Evolutionary conservation across 1,284 basidiomycete species (phyloP).

Genomic region (Blastosporella zonata): DNA sequence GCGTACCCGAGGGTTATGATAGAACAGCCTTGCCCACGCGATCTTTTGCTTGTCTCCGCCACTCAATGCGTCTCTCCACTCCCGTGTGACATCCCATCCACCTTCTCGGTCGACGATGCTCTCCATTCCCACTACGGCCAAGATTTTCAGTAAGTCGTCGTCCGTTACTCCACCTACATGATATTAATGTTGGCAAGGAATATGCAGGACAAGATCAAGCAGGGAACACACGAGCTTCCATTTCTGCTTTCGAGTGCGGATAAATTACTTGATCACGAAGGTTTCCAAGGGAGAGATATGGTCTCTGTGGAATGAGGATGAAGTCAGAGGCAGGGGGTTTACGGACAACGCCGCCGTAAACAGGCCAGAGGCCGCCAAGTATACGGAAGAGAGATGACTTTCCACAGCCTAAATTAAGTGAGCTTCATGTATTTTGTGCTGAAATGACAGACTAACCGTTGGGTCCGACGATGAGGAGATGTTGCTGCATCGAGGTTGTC

Average conservation of each 20-base stretch:
- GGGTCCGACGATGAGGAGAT: slow-evolving; percentile 88
- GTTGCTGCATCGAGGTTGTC: slow-evolving; percentile 53
- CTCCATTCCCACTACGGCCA: slow-evolving; percentile 84
- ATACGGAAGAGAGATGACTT: slow-evolving; percentile 94
- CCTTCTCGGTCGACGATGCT: slow-evolving; percentile 93
- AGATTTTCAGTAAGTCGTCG: slow-evolving; percentile 69
- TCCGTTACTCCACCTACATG: slow-evolving; percentile 79
- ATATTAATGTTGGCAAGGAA: slow-evolving; percentile 27
- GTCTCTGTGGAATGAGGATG: slow-evolving; percentile 94
- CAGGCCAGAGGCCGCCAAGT: slow-evolving; percentile 95
- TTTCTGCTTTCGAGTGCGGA: slow-evolving; percentile 79
- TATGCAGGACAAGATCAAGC: neutral
- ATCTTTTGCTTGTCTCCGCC: slow-evolving; percentile 90
- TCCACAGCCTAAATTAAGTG: slow-evolving; percentile 60
- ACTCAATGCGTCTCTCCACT: slow-evolving; percentile 92
- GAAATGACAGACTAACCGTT: slow-evolving; percentile 59
- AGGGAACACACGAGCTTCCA: slow-evolving; percentile 60
- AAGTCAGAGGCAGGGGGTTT: slow-evolving; percentile 91
- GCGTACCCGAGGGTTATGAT: slow-evolving; percentile 85
- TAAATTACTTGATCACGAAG: slow-evolving; percentile 91
- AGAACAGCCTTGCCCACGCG: slow-evolving; percentile 96
- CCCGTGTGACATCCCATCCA: slow-evolving; percentile 85
- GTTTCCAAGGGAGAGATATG: slow-evolving; percentile 91
- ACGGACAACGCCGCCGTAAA: slow-evolving; percentile 91
- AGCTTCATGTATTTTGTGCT: neutral